Percentiles rank a stretch among this genome's conserved stretches.
Evolutionary conservation across 352 stramenopile genomes (phyloP).

Genomic region (Phytophthora crassamura): DNA sequence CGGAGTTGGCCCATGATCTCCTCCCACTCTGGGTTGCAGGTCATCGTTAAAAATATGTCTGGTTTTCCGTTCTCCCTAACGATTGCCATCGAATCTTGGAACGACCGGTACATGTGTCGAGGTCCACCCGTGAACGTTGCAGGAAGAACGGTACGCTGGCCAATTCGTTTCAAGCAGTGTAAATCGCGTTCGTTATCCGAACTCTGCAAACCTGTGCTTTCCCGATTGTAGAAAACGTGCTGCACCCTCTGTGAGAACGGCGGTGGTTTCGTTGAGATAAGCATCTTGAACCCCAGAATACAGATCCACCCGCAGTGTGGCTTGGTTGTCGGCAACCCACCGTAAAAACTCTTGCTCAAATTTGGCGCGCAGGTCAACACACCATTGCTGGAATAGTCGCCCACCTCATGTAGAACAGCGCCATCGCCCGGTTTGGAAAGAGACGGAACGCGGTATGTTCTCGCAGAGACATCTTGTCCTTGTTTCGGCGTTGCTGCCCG

Average conservation of each 20-base stretch:
- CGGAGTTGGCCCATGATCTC: constrained; percentile 33
- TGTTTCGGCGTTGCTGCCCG: background rate
- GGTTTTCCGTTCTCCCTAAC: constrained; percentile 47
- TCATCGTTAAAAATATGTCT: constrained; percentile 59
- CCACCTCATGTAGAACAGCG: constrained; percentile 9
- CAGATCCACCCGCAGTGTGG: background rate
- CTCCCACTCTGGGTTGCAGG: constrained; percentile 51
- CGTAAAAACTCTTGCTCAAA: constrained; percentile 7
- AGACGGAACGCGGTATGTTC: constrained; percentile 8
- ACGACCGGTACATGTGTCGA: constrained; percentile 31
- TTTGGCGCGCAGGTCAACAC: constrained; percentile 12
- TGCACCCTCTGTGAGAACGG: background rate
- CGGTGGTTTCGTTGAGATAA: no score
- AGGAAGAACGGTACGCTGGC: no score
- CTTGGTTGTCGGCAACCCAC: constrained; percentile 5
- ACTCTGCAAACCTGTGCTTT: no score
- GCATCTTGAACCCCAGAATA: no score
- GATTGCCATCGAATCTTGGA: constrained; percentile 51
- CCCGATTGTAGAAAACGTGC: background rate
- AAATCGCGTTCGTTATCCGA: no score
- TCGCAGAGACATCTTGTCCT: constrained; percentile 10
- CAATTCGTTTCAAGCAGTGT: no score
- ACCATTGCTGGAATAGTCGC: constrained; percentile 15
- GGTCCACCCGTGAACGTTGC: background rate
- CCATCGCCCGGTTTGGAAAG: background rate